A percentile compares a stretch with the other conserved stretches of the same genome.
phyloP scores from a whole-genome alignment of 116 monocot genomes.

The Iris pallida region DNA sequence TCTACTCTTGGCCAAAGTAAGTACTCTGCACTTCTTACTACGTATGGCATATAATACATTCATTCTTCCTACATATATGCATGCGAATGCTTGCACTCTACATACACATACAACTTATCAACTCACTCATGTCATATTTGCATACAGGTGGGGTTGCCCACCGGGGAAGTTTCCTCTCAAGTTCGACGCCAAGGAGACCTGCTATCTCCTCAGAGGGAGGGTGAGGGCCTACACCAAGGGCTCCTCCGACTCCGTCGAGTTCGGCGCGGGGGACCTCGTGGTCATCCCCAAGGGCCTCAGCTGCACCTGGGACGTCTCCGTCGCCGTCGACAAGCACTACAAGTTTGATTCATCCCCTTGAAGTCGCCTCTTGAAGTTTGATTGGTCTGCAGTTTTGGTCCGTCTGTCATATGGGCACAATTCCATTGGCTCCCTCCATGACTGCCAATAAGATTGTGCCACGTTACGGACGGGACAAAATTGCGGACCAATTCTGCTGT shows the following conservation, averaged over 20 bases:
- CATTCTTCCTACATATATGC: not conserved
- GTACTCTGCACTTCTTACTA: not conserved
- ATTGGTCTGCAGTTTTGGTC: too few relatives aligned
- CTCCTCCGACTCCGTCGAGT: slow-evolving; percentile 59
- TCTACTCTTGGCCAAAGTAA: slow-evolving; percentile 81
- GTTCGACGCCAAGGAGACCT: slow-evolving; percentile 83
- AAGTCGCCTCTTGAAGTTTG: too few relatives aligned
- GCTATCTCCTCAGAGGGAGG: slow-evolving; percentile 75
- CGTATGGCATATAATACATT: not conserved
- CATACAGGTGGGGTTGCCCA: slow-evolving; percentile 83
- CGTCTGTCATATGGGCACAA: too few relatives aligned
- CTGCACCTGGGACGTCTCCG: slow-evolving; percentile 93
- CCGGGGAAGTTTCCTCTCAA: slow-evolving; percentile 82
- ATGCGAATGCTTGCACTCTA: too few relatives aligned
- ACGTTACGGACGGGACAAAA: too few relatives aligned
- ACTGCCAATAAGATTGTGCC: too few relatives aligned
- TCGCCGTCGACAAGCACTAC: slow-evolving; percentile 93
- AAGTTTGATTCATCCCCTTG: slow-evolving; percentile 53
- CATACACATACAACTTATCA: slow-evolving; percentile 1
- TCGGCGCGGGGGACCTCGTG: slow-evolving; percentile 93
- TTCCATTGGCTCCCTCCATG: too few relatives aligned
- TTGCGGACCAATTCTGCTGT: too few relatives aligned
- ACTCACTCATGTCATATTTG: not conserved
- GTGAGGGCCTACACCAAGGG: slow-evolving; percentile 74
- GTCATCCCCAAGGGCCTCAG: slow-evolving; percentile 86